Conservation (phyloP, 2,329 filamentous ascomycete genomes). For the Teratosphaeriaceae sp. region DNA sequence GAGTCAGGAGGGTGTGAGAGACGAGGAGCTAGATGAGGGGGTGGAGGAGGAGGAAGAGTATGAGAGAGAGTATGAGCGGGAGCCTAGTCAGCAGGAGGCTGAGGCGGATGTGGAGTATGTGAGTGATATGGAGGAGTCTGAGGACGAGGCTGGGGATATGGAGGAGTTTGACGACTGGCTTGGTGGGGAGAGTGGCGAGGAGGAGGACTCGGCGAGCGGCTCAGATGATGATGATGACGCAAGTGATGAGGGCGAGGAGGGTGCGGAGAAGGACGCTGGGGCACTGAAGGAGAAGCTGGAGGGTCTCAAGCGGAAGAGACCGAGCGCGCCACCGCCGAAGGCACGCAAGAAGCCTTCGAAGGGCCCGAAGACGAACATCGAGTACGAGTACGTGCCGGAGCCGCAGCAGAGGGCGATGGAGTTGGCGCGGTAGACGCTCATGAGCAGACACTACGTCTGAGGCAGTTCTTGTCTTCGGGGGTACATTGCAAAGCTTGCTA, state of each 20-base stretch:
- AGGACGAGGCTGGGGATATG: slow-evolving; percentile 63
- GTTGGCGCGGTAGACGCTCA: slow-evolving; percentile 17
- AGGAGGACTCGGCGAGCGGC: slow-evolving; percentile 40
- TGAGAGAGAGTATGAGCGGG: slow-evolving; percentile 59
- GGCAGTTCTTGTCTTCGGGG: neutral
- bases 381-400: slow-evolving; percentile 67
- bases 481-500: neutral
- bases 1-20: slow-evolving; percentile 72
- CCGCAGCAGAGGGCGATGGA: slow-evolving; percentile 42
- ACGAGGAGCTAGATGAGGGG: slow-evolving; percentile 84
- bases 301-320: slow-evolving; percentile 52
- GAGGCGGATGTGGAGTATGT: slow-evolving; percentile 84
- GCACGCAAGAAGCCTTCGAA: slow-evolving; percentile 52
- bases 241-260: slow-evolving; percentile 37
- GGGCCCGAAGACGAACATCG: slow-evolving; percentile 63
- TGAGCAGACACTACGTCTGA: neutral
- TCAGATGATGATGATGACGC: slow-evolving; percentile 56
- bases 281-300: slow-evolving; percentile 51
- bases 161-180: slow-evolving; percentile 96
- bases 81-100: slow-evolving; percentile 46
- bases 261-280: slow-evolving; percentile 46
- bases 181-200: slow-evolving; percentile 57
- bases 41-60: slow-evolving; percentile 63
- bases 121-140: slow-evolving; percentile 69
- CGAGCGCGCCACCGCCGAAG: slow-evolving; percentile 44